Percentiles rank a stretch among this genome's conserved stretches.
Evolutionary conservation across 2,329 filamentous ascomycete species (phyloP).

Genomic region (Ustulina deusta): DNA sequence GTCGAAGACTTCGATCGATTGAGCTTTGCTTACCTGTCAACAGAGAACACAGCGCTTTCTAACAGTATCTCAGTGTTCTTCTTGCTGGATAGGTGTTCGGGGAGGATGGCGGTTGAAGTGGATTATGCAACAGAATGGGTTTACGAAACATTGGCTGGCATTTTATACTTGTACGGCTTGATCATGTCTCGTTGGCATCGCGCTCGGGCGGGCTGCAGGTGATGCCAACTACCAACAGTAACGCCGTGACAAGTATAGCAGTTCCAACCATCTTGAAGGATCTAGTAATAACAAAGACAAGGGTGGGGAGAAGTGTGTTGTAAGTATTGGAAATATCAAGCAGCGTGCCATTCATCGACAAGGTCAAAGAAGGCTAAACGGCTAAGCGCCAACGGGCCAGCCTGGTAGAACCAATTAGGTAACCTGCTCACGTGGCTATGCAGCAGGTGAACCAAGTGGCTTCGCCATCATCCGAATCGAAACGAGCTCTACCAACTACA

Average conservation of each 20-base stretch:
- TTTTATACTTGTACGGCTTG: constrained; percentile 27
- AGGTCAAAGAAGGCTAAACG: constrained; percentile 15
- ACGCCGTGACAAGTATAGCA: constrained; percentile 8
- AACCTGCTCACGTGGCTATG: constrained; percentile 14
- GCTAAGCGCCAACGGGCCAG: constrained; percentile 12
- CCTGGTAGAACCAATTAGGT: constrained; percentile 13
- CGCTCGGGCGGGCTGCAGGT: constrained; percentile 1
- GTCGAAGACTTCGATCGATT: constrained; percentile 24
- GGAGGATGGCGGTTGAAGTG: constrained; percentile 24
- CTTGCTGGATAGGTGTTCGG: constrained; percentile 14
- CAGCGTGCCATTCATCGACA: constrained; percentile 1
- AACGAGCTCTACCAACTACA: constrained; percentile 28
- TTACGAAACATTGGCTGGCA: constrained; percentile 22
- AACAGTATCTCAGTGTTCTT: constrained; percentile 17
- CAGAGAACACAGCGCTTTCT: constrained; percentile 27
- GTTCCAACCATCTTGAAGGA: constrained; percentile 1
- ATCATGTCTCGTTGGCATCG: constrained; percentile 24
- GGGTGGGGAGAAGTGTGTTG: not conserved
- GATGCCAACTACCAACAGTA: constrained; percentile 19
- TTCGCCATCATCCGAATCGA: constrained; percentile 18
- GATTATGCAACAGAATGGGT: constrained; percentile 21
- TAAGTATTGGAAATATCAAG: constrained; percentile 7
- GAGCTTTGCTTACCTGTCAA: constrained; percentile 25
- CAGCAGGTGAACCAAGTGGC: constrained; percentile 20
- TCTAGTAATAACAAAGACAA: constrained; percentile 4